Percentiles rank a stretch among this genome's conserved stretches.
These are phyloP conservation scores for Brassica napus DNA, from an alignment of 345 rosid genomes.

Conservation along the genomic window Da-Ae NC_063440.1:13084001-13084500, in stretches of 20 bases:
- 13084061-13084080: slow-evolving; percentile 54
- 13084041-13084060: slow-evolving; percentile 95
- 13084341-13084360: slow-evolving; percentile 98
- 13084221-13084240: slow-evolving; percentile 99
- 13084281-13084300: slow-evolving; percentile 67
- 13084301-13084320: slow-evolving; percentile 74
- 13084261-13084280: slow-evolving; percentile 78
- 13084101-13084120: slow-evolving; percentile 92
- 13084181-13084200: slow-evolving; percentile 74
- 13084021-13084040: slow-evolving; percentile 71
- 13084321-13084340: slow-evolving; percentile 99
- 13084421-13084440: slow-evolving; percentile 87
- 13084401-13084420: slow-evolving; percentile 92
- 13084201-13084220: slow-evolving; percentile 93
- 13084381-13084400: slow-evolving; percentile 71
- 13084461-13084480: slow-evolving; percentile 97
- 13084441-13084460: slow-evolving; percentile 94
- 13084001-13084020: slow-evolving; percentile 72
- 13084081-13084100: slow-evolving; percentile 78
- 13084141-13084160: slow-evolving; percentile 88
- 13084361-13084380: slow-evolving; percentile 84
- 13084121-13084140: slow-evolving; percentile 89
- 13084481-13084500: slow-evolving; percentile 96
- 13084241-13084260: slow-evolving; percentile 94
- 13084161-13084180: slow-evolving; percentile 91